Evolutionary conservation across 495 filamentous ascomycete genomes (phyloP), one percentile per base, ranked within the genome.

Genomic region (Rhizodiscina lignyota): DNA sequence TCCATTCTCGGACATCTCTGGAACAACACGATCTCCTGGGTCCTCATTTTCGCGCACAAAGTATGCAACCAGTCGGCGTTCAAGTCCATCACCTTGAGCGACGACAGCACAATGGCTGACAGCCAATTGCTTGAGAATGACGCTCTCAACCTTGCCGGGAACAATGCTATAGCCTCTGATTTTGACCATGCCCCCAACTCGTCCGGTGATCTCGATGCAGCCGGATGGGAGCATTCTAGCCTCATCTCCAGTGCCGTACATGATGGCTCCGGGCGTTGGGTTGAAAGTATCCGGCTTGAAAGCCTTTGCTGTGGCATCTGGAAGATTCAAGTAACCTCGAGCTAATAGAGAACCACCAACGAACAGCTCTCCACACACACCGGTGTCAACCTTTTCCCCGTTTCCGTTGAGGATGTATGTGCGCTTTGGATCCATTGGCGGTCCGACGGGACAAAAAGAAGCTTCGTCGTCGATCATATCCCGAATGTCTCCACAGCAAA

Each of bases 61-160:
- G 38, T 80, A 80, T n/a, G 74, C 74, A 23, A 77, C 66, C 31
- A 80, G 49, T 42, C 76, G 72, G 26, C 66, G 55, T 8, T 78
- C 71, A 18, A 79, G 54, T 3, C 75, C 75, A 13, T 80, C 75
- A 2, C 75, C 75, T 37, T 74, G 62, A 6, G 72, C 63, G 24
- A 68, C 54, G 0, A 80, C 67, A 4, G 64, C 68, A 36, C 72
- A 75, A 17, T 64, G 61, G 3, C 61, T 62, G 23, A 78, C 70
- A 15, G 71, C 74, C 21, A 80, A 53, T 36, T 70, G 54, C 32
- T 62, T 57, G 38, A 67, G 60, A 32, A 79, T 74, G 0, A 68
- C 66, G 47, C 67, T 72, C 44, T 71, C 64, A 19, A 78, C 64
- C 22, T 56, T 56, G 19, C 48, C 52, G 19, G 52, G 52, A 2